phyloP scores from a whole-genome alignment of 2,329 filamentous ascomycete species.

The Pseudocercospora ulei region DNA sequence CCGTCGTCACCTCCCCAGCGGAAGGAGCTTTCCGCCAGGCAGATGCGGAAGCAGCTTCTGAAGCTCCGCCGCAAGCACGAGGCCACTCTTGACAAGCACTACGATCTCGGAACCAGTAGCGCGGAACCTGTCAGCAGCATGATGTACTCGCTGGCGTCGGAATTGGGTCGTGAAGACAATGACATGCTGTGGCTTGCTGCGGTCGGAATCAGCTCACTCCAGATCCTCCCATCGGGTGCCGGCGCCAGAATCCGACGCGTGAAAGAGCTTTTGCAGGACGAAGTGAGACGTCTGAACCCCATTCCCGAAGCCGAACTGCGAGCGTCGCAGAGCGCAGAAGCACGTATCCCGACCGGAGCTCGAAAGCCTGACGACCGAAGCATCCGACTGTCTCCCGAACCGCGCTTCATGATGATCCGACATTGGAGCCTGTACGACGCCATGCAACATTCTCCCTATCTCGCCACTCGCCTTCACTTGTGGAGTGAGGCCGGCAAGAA shows the following conservation, averaged over 20 bases:
- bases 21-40: constrained; percentile 58
- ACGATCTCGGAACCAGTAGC: constrained; percentile 77
- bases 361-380: constrained; percentile 81
- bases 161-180: constrained; percentile 92
- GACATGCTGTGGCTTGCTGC: constrained; percentile 91
- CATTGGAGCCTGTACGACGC: constrained; percentile 98
- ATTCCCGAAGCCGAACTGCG: constrained; percentile 48
- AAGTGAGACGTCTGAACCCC: constrained; percentile 87
- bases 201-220: constrained; percentile 87
- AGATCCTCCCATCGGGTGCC: constrained; percentile 56
- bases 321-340: constrained; percentile 55
- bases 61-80: constrained; percentile 70
- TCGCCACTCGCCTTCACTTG: constrained; percentile 82
- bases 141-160: constrained; percentile 87
- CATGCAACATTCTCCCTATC: constrained; percentile 93
- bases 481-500: constrained; percentile 88
- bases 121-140: constrained; percentile 91
- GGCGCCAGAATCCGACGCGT: constrained; percentile 66
- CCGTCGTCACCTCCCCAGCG: constrained; percentile 50
- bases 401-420: constrained; percentile 79
- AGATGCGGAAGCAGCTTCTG: constrained; percentile 62
- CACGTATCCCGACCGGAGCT: constrained; percentile 82
- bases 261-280: constrained; percentile 76
- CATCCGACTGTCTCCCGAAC: constrained; percentile 86
- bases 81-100: constrained; percentile 66